These are phyloP conservation scores for Silene uniflora DNA, from an alignment of 148 eudicot genomes.

Conservation along the genomic window DNA sequence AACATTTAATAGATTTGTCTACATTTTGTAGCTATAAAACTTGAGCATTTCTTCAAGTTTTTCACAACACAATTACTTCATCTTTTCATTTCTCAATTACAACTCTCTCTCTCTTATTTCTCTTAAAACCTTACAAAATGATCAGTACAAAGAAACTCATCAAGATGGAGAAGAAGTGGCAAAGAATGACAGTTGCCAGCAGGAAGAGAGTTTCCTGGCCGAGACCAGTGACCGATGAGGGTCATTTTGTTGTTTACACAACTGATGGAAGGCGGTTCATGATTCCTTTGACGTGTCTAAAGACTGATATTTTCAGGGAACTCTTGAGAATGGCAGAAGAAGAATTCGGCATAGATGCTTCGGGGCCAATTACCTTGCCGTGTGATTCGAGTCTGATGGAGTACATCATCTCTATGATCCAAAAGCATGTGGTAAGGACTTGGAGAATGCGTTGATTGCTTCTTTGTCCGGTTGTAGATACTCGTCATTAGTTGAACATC, in stretches of 20 bases:
- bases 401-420: constrained; percentile 13
- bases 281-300: constrained; percentile 17
- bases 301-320: constrained; percentile 7
- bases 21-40: constrained; percentile 6
- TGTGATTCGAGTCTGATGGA: constrained; percentile 17
- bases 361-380: constrained; percentile 15
- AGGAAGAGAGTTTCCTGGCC: constrained; percentile 21
- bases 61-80: neutral
- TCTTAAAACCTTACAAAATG: constrained; percentile 16
- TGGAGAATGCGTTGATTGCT: constrained; percentile 15
- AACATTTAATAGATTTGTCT: constrained; percentile 5
- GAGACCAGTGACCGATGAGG: constrained; percentile 1
- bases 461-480: constrained; percentile 9
- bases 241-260: constrained; percentile 20
- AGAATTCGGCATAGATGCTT: neutral
- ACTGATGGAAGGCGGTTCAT: constrained; percentile 18
- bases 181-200: constrained; percentile 18
- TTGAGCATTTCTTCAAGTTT: constrained; percentile 7
- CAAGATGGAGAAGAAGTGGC: constrained; percentile 28
- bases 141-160: constrained; percentile 27
- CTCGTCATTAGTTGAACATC: constrained; percentile 6
- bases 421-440: constrained; percentile 3
- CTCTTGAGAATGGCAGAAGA: constrained; percentile 17
- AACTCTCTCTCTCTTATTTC: neutral
- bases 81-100: neutral